These are phyloP conservation scores for Dalbergia cochinchinensis DNA, from an alignment of 306 rosid species.

Conservation along the genomic window DNA sequence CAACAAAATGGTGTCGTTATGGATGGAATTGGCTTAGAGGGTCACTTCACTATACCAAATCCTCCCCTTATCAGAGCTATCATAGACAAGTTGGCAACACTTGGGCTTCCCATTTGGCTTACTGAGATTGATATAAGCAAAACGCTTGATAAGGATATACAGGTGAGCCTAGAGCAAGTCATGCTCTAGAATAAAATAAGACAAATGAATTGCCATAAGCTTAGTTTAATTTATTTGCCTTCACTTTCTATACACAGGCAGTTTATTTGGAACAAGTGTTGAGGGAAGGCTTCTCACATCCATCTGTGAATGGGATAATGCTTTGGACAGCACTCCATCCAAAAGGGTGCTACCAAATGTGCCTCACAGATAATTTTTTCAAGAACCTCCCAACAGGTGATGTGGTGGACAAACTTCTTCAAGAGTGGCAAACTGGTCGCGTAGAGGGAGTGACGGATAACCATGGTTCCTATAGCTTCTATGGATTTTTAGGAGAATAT, in stretches of 20 bases:
- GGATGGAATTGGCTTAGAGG: conserved; percentile 94
- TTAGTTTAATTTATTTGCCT: not conserved
- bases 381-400: conserved; percentile 83
- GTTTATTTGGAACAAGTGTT: conserved; percentile 73
- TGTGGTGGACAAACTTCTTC: conserved; percentile 75
- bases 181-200: not conserved
- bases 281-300: conserved; percentile 89
- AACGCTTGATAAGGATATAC: conserved; percentile 55
- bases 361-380: conserved; percentile 74
- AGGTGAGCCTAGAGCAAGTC: conserved; percentile 55
- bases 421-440: conserved; percentile 69
- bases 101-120: conserved; percentile 86
- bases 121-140: conserved; percentile 89
- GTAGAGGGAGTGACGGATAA: conserved; percentile 60
- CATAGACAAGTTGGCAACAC: conserved; percentile 85
- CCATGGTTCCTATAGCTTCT: conserved; percentile 79
- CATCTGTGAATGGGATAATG: conserved; percentile 84
- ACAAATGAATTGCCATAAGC: not conserved
- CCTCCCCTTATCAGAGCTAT: conserved; percentile 86
- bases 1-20: conserved; percentile 62
- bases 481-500: conserved; percentile 87
- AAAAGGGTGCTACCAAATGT: conserved; percentile 89
- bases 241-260: conserved; percentile 49
- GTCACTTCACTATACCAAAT: conserved; percentile 78
- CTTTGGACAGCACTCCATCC: conserved; percentile 87